Evolutionary conservation across 2,329 filamentous ascomycete genomes (phyloP).

Genomic region (Dactylellina cionopaga): DNA sequence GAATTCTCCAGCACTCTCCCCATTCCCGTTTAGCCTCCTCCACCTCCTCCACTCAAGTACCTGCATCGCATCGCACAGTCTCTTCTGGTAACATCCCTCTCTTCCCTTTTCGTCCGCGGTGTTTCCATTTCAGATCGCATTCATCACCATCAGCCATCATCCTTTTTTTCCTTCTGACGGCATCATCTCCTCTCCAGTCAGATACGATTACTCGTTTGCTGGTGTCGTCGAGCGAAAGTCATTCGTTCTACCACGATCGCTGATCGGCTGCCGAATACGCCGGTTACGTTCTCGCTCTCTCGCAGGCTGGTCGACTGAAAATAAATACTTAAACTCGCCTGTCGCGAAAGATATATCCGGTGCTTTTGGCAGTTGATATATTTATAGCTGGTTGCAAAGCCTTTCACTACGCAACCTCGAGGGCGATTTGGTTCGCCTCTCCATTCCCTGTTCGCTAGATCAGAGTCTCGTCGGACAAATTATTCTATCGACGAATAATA

Average conservation of each 20-base stretch:
- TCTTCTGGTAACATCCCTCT: too few relatives aligned
- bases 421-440: constrained; percentile 43
- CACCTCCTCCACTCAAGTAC: background rate
- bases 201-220: too few relatives aligned
- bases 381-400: background rate
- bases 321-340: background rate
- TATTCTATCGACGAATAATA: background rate
- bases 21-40: constrained; percentile 30
- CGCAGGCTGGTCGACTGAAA: constrained; percentile 16
- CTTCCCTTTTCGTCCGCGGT: constrained; percentile 8
- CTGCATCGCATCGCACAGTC: constrained; percentile 14
- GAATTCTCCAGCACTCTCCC: constrained; percentile 22
- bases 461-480: background rate
- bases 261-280: constrained; percentile 3
- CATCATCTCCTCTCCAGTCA: too few relatives aligned
- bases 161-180: too few relatives aligned
- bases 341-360: constrained; percentile 15
- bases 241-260: constrained; percentile 21
- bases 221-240: constrained; percentile 4
- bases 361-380: background rate
- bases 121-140: background rate
- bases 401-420: background rate
- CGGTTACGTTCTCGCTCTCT: constrained; percentile 11
- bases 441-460: constrained; percentile 25
- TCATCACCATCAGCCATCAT: too few relatives aligned